Evolutionary conservation across 305 asterid species (phyloP).

Genomic region (Petunia hybrid): DNA sequence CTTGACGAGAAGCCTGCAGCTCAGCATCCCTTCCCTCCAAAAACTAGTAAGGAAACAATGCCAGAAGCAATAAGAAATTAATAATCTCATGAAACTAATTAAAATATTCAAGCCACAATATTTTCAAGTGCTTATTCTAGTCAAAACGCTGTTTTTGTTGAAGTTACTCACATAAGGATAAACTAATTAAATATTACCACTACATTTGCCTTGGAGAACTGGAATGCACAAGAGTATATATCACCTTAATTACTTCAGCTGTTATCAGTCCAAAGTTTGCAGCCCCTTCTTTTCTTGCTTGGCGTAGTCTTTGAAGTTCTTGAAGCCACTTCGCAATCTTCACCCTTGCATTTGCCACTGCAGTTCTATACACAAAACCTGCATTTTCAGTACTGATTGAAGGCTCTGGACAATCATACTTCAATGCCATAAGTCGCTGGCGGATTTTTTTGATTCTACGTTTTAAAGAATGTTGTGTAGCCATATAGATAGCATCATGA

Average conservation of each 20-base stretch:
- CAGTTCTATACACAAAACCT: constrained; percentile 85
- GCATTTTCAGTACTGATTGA: constrained; percentile 73
- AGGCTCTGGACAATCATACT: constrained; percentile 92
- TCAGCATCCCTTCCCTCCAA: constrained; percentile 96
- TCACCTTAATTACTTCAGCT: constrained; percentile 94
- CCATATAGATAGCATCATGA: constrained; percentile 53
- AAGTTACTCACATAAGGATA: neutral
- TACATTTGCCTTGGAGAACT: neutral
- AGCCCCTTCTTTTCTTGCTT: constrained; percentile 98
- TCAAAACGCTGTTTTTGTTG: neutral
- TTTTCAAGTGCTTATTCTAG: constrained; percentile 20
- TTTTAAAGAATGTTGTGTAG: constrained; percentile 72
- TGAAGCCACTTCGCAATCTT: constrained; percentile 94
- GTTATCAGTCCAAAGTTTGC: constrained; percentile 86
- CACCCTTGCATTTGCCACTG: constrained; percentile 87
- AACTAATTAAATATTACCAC: neutral
- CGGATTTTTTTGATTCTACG: constrained; percentile 88
- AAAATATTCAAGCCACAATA: constrained; percentile 20
- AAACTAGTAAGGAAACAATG: constrained; percentile 54
- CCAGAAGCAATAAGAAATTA: constrained; percentile 41
- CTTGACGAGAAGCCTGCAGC: constrained; percentile 96
- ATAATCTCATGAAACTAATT: constrained; percentile 31
- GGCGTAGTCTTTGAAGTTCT: constrained; percentile 95
- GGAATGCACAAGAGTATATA: neutral
- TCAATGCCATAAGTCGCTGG: constrained; percentile 93